Base-by-base conservation (phyloP, 345 rosid genomes). In the Melaleuca alternifolia region DNA sequence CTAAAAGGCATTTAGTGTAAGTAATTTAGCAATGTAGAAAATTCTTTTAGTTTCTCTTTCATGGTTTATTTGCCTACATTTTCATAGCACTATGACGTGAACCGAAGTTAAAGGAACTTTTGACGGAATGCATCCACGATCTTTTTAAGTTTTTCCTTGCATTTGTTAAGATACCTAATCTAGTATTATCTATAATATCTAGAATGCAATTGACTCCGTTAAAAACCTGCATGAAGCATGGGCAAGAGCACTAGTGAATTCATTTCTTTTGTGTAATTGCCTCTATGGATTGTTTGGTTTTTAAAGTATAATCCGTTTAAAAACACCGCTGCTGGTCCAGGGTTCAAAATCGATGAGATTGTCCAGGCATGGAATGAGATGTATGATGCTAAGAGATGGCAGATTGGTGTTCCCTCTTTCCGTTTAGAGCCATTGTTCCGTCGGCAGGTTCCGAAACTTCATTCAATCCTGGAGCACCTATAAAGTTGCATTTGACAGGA, bases 281-380 rank as follows among this genome's bases (percentile, higher is more conserved):
- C 79, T 84, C 37, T 56, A 37, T 46, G 51, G 54, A 50, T 12
- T 26, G 84, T 57, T 65, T 50, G 24, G 76, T 56, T 51, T 57
- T 37, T 33, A 51, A 30, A 62, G 51, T 48, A 50, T 86, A 77
- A 83, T 84, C 57, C 84, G 21, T 57, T 65, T 83, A 85, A 56
- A 50, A 88, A 54, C 75, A 65, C 54, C 18, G 86, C 92, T 92
- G 98, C 33, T 83, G 65, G 96, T 91, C 89, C 96, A 91, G 98
- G 99, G 77, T 97, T 96, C 94, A 95, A 96, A 92, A 94, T 97
- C 76, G 98, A 96, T 85, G 99, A 97, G 90, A 95, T 97, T 86
- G 97, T 97, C 75, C 97, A 95, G 92, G 99, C 99, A 59, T 97
- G 99, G 99, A 97, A 95, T 91, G 99, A 97, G 88, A 96, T 96